These are phyloP conservation scores for Pyricularia pennisetigena DNA, from an alignment of 2,329 filamentous ascomycete genomes.

Conservation along the genomic window DNA sequence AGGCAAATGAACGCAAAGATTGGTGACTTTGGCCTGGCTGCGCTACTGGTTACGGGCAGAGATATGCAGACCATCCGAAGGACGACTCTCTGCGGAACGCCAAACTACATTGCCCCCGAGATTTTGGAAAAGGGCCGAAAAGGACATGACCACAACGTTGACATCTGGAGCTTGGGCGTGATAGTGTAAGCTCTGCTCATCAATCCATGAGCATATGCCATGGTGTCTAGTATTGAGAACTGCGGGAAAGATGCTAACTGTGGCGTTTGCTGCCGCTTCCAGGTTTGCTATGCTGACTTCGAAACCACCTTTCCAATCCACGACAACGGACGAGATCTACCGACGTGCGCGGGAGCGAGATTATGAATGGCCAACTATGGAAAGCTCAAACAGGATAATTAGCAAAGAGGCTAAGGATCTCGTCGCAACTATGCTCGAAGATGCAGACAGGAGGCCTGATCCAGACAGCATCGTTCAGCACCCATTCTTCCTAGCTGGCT, in stretches of 20 bases:
- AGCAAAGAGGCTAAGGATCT: slow-evolving; percentile 69
- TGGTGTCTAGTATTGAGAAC: background rate
- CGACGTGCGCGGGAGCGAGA: slow-evolving; percentile 59
- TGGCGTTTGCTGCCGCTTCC: background rate
- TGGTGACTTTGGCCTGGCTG: slow-evolving; percentile 91
- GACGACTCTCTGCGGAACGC: slow-evolving; percentile 91
- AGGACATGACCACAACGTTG: slow-evolving; percentile 94
- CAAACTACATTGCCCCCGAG: slow-evolving; percentile 96
- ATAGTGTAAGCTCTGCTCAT: slow-evolving; percentile 58
- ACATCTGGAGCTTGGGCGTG: slow-evolving; percentile 96
- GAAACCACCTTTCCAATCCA: slow-evolving; percentile 91
- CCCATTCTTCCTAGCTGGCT: slow-evolving; percentile 68
- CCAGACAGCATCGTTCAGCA: slow-evolving; percentile 74
- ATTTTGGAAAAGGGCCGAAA: slow-evolving; percentile 90
- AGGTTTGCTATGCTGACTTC: slow-evolving; percentile 95
- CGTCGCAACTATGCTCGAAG: slow-evolving; percentile 65
- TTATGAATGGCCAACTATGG: slow-evolving; percentile 67
- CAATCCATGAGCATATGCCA: background rate
- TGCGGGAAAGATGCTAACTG: slow-evolving; percentile 14
- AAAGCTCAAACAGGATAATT: slow-evolving; percentile 51
- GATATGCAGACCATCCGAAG: slow-evolving; percentile 78
- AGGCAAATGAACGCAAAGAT: slow-evolving; percentile 95
- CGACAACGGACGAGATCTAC: slow-evolving; percentile 80
- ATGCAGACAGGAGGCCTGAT: slow-evolving; percentile 64
- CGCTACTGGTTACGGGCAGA: slow-evolving; percentile 80